These are phyloP conservation scores for Adansonia grandidieri DNA, from an alignment of 441 rosid species.

Conservation along the genomic window DNA sequence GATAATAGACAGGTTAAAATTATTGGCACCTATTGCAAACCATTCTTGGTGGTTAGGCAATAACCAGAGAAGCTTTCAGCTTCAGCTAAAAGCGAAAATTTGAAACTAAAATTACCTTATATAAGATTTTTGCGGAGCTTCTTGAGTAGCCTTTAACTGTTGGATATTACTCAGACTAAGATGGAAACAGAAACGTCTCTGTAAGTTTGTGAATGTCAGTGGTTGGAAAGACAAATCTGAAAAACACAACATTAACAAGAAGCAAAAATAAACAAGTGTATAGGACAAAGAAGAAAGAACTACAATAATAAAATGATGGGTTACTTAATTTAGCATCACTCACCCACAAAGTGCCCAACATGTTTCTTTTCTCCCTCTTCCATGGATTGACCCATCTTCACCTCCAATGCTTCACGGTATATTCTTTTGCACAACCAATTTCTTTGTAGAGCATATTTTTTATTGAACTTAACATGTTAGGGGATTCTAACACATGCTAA, in stretches of 20 bases:
- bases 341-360: constrained; percentile 41
- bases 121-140: constrained; percentile 81
- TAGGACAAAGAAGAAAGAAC: neutral
- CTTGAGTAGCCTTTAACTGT: constrained; percentile 59
- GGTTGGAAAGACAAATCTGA: neutral
- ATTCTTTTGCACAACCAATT: constrained; percentile 39
- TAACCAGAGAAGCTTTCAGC: neutral
- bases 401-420: constrained; percentile 43
- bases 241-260: neutral
- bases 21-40: neutral
- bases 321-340: neutral
- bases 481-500: neutral
- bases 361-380: constrained; percentile 50
- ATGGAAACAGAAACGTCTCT: constrained; percentile 47
- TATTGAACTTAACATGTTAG: constrained; percentile 5
- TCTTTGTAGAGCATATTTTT: constrained; percentile 44
- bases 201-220: constrained; percentile 12
- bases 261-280: neutral
- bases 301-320: neutral
- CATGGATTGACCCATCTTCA: constrained; percentile 49
- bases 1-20: neutral
- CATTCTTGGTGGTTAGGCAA: neutral
- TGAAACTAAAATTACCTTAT: constrained; percentile 33
- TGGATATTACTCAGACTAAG: constrained; percentile 43
- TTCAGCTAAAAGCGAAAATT: neutral